phyloP scores from a whole-genome alignment of 306 rosid species.

The Acacia acuminata region DNA sequence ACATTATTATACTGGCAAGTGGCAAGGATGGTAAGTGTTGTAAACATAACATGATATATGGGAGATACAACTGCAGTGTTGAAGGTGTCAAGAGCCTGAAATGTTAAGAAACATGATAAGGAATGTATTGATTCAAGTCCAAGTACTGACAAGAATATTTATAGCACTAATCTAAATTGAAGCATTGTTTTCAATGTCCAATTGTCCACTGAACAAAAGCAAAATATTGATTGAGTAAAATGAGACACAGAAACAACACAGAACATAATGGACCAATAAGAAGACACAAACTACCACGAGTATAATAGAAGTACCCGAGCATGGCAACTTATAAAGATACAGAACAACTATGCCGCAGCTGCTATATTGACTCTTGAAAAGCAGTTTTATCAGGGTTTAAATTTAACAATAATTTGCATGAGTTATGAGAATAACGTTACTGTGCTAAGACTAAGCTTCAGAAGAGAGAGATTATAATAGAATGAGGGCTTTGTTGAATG shows the following conservation, averaged over 20 bases:
- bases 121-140: not conserved
- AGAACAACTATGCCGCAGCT: not conserved
- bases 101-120: not conserved
- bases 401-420: not conserved
- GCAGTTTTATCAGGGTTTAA: not conserved
- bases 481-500: not conserved
- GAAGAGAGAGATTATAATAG: not conserved
- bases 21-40: slow-evolving; percentile 57
- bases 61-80: slow-evolving; percentile 46
- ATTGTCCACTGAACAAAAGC: not conserved
- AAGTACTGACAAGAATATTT: not conserved
- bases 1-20: slow-evolving; percentile 68
- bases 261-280: not conserved
- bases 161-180: not conserved
- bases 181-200: not conserved
- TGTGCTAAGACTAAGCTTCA: not conserved
- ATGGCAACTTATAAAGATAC: not conserved
- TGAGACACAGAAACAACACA: not conserved
- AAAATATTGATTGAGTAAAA: not conserved
- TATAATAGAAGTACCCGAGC: not conserved
- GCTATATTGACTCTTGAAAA: not conserved
- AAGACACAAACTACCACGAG: not conserved
- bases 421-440: not conserved
- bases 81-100: slow-evolving; percentile 62
- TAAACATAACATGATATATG: slow-evolving; percentile 63